phyloP scores from a whole-genome alignment of 2,329 filamentous ascomycete species.

The Monosporascus sp. region DNA sequence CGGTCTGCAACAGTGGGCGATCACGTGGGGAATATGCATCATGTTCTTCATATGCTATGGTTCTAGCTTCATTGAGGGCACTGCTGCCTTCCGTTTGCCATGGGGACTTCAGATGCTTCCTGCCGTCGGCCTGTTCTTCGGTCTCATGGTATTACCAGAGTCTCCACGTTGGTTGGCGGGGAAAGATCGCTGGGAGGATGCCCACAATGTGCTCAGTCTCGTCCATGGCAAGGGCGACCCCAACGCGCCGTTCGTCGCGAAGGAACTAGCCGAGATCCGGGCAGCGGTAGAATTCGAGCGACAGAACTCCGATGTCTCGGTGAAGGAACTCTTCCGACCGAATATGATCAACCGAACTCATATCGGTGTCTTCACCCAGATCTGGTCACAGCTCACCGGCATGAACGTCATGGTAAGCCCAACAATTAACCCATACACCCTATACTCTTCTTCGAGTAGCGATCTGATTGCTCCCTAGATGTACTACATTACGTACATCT shows the following conservation, averaged over 20 bases:
- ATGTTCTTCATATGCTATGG: constrained; percentile 46
- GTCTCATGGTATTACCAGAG: constrained; percentile 39
- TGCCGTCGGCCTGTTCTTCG: constrained; percentile 35
- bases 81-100: constrained; percentile 44
- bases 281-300: constrained; percentile 70
- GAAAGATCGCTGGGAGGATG: constrained; percentile 41
- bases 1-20: constrained; percentile 40
- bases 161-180: constrained; percentile 48
- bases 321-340: constrained; percentile 66
- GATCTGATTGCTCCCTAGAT: constrained; percentile 28
- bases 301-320: constrained; percentile 62
- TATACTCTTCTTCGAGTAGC: constrained; percentile 16
- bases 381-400: constrained; percentile 71
- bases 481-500: constrained; percentile 67
- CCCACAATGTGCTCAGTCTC: constrained; percentile 42
- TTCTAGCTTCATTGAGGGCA: constrained; percentile 35
- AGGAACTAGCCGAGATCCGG: constrained; percentile 67
- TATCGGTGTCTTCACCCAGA: constrained; percentile 67
- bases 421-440: not conserved
- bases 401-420: constrained; percentile 65
- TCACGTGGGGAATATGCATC: constrained; percentile 42
- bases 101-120: constrained; percentile 45
- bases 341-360: constrained; percentile 69
- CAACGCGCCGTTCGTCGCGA: constrained; percentile 58
- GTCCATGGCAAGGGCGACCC: constrained; percentile 62